Percentiles rank a stretch among this genome's conserved stretches.
phyloP scores from a whole-genome alignment of 441 rosid genomes.

The Croton laevigatus region DNA sequence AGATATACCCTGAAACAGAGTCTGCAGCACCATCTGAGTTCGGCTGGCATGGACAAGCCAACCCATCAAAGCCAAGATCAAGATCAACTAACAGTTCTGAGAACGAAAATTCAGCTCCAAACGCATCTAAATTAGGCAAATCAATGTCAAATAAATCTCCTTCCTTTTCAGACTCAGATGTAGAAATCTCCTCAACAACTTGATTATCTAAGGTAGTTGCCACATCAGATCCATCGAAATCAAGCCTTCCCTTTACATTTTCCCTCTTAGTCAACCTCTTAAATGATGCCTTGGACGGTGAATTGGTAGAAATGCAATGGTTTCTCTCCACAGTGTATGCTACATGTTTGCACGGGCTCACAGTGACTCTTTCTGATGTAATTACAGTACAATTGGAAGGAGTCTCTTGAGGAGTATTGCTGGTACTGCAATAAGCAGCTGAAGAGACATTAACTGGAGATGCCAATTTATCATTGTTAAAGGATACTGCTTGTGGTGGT shows the following conservation, averaged over 20 bases:
- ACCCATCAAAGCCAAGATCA: slow-evolving; percentile 53
- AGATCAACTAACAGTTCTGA: slow-evolving; percentile 70
- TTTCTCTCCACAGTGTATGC: slow-evolving; percentile 62
- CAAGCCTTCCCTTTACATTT: slow-evolving; percentile 66
- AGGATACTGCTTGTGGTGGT: slow-evolving; percentile 54
- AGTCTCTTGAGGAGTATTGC: slow-evolving; percentile 42
- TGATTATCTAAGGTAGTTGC: slow-evolving; percentile 29
- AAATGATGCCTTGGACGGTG: slow-evolving; percentile 47
- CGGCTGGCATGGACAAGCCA: slow-evolving; percentile 36
- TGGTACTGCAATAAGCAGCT: slow-evolving; percentile 31
- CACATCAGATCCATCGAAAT: slow-evolving; percentile 58
- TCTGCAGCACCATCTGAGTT: slow-evolving; percentile 31
- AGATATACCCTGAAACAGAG: slow-evolving; percentile 53
- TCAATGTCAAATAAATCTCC: slow-evolving; percentile 57
- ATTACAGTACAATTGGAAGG: slow-evolving; percentile 67
- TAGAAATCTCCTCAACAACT: slow-evolving; percentile 29
- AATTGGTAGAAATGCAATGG: slow-evolving; percentile 52
- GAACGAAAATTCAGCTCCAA: slow-evolving; percentile 65
- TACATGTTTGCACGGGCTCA: slow-evolving; percentile 70
- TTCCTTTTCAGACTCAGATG: slow-evolving; percentile 66
- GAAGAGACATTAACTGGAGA: slow-evolving; percentile 36
- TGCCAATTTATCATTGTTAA: slow-evolving; percentile 35
- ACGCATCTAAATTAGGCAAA: slow-evolving; percentile 57
- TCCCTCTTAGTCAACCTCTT: slow-evolving; percentile 49
- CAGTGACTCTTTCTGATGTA: slow-evolving; percentile 59